Conservation (phyloP, 2,329 filamentous ascomycete genomes). For the Blumeriella jaapii region DNA sequence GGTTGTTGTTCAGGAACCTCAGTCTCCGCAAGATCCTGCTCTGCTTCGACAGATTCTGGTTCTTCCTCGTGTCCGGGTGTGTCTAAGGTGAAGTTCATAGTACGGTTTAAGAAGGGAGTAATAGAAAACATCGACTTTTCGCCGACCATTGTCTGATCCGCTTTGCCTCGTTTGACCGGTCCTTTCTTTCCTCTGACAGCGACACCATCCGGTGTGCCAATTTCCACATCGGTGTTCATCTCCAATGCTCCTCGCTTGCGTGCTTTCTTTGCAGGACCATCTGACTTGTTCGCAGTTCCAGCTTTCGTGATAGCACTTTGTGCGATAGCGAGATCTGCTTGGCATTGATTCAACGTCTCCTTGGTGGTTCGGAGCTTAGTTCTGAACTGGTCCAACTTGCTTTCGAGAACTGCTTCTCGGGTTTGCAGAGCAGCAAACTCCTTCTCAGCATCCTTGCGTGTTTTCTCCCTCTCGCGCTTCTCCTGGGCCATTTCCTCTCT, state of each 20-base stretch:
- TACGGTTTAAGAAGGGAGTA: slow-evolving; percentile 81
- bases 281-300: slow-evolving; percentile 11
- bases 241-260: slow-evolving; percentile 32
- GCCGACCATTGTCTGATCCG: slow-evolving; percentile 50
- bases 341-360: slow-evolving; percentile 58
- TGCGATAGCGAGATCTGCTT: slow-evolving; percentile 33
- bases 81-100: slow-evolving; percentile 43
- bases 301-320: slow-evolving; percentile 23
- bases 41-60: neutral
- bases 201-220: slow-evolving; percentile 39
- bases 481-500: slow-evolving; percentile 28
- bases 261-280: slow-evolving; percentile 22
- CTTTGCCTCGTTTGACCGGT: slow-evolving; percentile 42
- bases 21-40: slow-evolving; percentile 1
- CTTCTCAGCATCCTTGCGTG: slow-evolving; percentile 27
- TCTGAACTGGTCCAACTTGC: slow-evolving; percentile 47
- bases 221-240: slow-evolving; percentile 34
- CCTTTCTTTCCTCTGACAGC: slow-evolving; percentile 32
- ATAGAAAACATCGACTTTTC: slow-evolving; percentile 92
- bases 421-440: slow-evolving; percentile 48
- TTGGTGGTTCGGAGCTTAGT: slow-evolving; percentile 49
- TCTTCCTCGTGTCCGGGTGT: slow-evolving; percentile 15
- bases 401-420: slow-evolving; percentile 54
- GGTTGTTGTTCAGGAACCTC: neutral
- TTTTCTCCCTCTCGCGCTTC: slow-evolving; percentile 23